Base-by-base conservation (phyloP, 805 yeast species). In the Pichia californica region DNA sequence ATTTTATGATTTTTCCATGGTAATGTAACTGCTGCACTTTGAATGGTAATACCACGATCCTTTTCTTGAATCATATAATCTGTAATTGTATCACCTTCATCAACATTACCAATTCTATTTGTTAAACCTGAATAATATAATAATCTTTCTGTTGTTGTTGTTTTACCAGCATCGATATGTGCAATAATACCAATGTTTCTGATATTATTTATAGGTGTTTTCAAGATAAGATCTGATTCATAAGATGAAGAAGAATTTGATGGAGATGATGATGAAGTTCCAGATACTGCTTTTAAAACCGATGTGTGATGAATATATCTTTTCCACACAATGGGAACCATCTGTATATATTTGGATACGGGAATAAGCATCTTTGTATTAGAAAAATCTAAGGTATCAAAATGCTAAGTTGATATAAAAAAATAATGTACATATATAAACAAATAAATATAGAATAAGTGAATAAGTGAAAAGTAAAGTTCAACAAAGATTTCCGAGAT, bases 121-220 rank as follows among this genome's bases (percentile, higher is more conserved):
- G 85, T 91, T 45, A 81, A 72, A 0, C 98, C 98, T 42, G 89
- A 74, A 59, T 84, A 89, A 58, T 74, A 91, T n/a, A 93, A 76
- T 88, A 93, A 85, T 36, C 98, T 69, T 60, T 93, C 99, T 0
- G 99, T 91, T 1, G 99, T 89, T 2, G 99, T 93, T 4, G 99
- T 93, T 63, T 93, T 93, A 0, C 99, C 99, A 3, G 99, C 99
- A 68, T 93, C 99, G 42, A 93, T 93, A 60, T 93, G 99, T n/a
- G 99, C 99, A 32, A 93, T 88, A 53, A 93, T 88, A 2, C 99
- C 99, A 28, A 93, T 86, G 63, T 93, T 91, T 47, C 99, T 68
- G 20, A 83, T 74, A 42, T 66, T 66, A n/a, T 46, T 25, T 15
- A 62, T 44, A 8, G 61, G 51, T 1, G 60, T 51, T 33, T 50